Evolutionary conservation across 805 yeast genomes (phyloP), one percentile per base, ranked within the genome.

Genomic region (Lipomyces kockii): DNA sequence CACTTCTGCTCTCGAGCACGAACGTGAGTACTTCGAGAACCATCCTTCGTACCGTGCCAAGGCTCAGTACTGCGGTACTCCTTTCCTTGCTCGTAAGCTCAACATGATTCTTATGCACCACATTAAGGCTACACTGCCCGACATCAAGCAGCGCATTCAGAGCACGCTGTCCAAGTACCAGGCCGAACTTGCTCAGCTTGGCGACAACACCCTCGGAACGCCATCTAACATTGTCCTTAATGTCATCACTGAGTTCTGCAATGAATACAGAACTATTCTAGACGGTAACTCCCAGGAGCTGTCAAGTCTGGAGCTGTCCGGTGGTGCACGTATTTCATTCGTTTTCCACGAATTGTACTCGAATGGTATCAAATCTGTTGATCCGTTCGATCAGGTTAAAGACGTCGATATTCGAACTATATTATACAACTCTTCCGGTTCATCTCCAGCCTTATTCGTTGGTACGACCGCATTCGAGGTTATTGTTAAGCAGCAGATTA

Each of bases 41-140:
- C 99, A 95, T 79, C 88, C 97, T 7, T 87, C 97, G 27, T 95
- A 95, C 80, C 86, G 92, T 74, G 89, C 95, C 39, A 95, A 94
- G 78, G 94, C 98, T 7, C 96, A 91, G 76, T 94, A 88, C 81
- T 95, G 99, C 80, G 99, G 99, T 79, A 95, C 99, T n/a, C 98
- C 98, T 53, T 95, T 89, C 79, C 83, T 95, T 77, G 97, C 98
- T 62, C 90, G 92, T 78, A 91, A 92, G 80, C 85, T 95, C 76
- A 95, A 91, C 80, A 87, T 89, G 55, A 91, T 95, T 73, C 84
- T 95, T 74, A 84, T 92, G 80, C 92, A 89, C 77, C 99, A 95
- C 80, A 95, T 95, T 79, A 88, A 90, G 78, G 87, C 89, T 64
- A 89, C 92, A 8, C 81, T 90, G 76, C 99, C 99, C 20, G 98